Evolutionary conservation across 2,329 filamentous ascomycete species (phyloP).

Genomic region (Xylariales sp.): DNA sequence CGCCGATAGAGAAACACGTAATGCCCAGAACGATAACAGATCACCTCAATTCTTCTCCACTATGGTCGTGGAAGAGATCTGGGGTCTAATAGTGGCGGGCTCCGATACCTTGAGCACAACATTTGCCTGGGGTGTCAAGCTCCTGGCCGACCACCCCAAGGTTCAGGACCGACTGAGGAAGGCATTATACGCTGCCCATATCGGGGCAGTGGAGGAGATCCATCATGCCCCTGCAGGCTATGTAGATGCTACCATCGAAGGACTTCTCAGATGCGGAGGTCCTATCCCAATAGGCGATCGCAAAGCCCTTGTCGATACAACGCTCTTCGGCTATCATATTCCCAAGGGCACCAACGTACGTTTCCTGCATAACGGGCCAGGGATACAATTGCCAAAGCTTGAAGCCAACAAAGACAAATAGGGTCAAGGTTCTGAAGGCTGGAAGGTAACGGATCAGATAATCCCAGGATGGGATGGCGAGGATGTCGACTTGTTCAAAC

Average conservation of each 20-base stretch:
- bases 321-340: slow-evolving; percentile 37
- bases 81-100: slow-evolving; percentile 30
- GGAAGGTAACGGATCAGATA: background rate
- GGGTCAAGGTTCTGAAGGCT: background rate
- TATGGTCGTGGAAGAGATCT: slow-evolving; percentile 21
- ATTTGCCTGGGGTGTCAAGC: slow-evolving; percentile 19
- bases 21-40: slow-evolving; percentile 17
- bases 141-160: slow-evolving; percentile 10
- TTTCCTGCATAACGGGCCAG: slow-evolving; percentile 32
- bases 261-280: slow-evolving; percentile 24
- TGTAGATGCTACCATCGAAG: no score
- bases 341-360: slow-evolving; percentile 40
- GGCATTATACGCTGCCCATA: slow-evolving; percentile 1
- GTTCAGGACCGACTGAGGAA: slow-evolving; percentile 4
- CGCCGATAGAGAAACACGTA: slow-evolving; percentile 14
- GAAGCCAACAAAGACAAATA: slow-evolving; percentile 30
- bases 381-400: slow-evolving; percentile 30
- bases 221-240: slow-evolving; percentile 17
- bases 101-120: slow-evolving; percentile 29
- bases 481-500: slow-evolving; percentile 36
- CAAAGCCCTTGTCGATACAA: slow-evolving; percentile 25
- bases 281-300: slow-evolving; percentile 20
- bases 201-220: slow-evolving; percentile 12
- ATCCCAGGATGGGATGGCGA: slow-evolving; percentile 23
- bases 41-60: slow-evolving; percentile 12